Base-by-base conservation (phyloP, 345 rosid species). In the Schrenkiella parvula region DNA sequence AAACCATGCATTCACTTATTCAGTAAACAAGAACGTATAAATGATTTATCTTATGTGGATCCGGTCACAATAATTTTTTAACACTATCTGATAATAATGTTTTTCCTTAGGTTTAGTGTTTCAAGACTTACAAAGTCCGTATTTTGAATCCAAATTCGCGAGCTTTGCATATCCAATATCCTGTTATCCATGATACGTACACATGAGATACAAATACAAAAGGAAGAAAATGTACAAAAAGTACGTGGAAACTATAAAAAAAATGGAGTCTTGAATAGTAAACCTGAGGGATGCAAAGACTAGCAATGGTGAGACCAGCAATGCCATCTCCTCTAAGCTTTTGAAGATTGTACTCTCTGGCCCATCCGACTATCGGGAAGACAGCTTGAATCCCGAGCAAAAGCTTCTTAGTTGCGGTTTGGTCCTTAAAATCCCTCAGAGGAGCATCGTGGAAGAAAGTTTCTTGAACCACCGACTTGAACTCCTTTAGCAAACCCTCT, bases 271-370 rank as follows among this genome's bases (percentile, higher is more conserved):
- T 25, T 73, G 6, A 32, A 26, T 46, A 26, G 25, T 34, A 13
- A 75, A 87, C 98, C 97, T 93, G 98, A 50, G 98, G 96, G 79
- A 93, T 88, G 80, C 97, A 91, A 66, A 93, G 97, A 80, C 97
- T 93, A 54, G 98, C 98, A 79, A 91, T 93, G 67, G 98, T 93
- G 32, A 93, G 87, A 32, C 98, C 98, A 2, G 96, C 76, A 5
- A 91, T 84, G 35, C 91, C n/a, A 72, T 93, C 97, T 6, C 99
- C 96, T 79, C 78, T 78, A 57, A 91, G 70, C 74, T 89, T 91
- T 0, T 26, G 35, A 5, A 91, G 57, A 72, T 75, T 82, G 21
- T 95, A 91, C 17, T 71, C 64, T 74, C 90, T 81, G 1, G 82
- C 88, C 99, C 97, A 91, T 5, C 82, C 87, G 42, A 95, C 15